Percentiles rank a stretch among this genome's conserved stretches.
phyloP scores from a whole-genome alignment of 306 rosid species.

The Potentilla sterilis region DNA sequence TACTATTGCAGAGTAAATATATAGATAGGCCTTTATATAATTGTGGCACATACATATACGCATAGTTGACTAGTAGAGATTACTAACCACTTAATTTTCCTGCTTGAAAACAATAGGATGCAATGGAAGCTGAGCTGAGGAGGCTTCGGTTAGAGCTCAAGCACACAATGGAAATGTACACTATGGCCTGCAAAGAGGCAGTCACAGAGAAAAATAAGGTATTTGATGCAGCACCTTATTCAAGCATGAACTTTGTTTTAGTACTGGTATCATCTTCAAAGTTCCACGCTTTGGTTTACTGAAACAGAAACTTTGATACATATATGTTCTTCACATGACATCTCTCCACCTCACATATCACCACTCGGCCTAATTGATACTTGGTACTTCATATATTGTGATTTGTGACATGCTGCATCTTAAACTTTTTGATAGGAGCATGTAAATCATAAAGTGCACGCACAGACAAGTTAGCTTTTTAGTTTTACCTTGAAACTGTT shows the following conservation, averaged over 20 bases:
- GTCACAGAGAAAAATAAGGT: constrained; percentile 68
- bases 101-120: constrained; percentile 44
- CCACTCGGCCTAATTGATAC: neutral
- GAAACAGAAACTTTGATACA: neutral
- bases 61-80: neutral
- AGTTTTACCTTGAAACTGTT: neutral
- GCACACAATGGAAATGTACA: constrained; percentile 91
- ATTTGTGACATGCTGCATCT: neutral
- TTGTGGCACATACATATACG: neutral
- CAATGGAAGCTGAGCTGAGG: constrained; percentile 78
- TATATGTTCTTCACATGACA: neutral
- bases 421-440: neutral
- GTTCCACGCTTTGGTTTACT: neutral
- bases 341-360: neutral
- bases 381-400: neutral
- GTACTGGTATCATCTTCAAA: neutral
- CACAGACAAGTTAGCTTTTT: neutral
- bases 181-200: constrained; percentile 82
- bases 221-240: neutral
- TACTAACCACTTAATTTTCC: neutral
- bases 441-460: neutral
- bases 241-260: neutral
- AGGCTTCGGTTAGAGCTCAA: constrained; percentile 72
- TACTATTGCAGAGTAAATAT: neutral
- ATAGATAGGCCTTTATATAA: neutral